Evolutionary conservation across 78 protist species (phyloP), one percentile per base, ranked within the genome.

Genomic region (Dictyostelium citrinum): DNA sequence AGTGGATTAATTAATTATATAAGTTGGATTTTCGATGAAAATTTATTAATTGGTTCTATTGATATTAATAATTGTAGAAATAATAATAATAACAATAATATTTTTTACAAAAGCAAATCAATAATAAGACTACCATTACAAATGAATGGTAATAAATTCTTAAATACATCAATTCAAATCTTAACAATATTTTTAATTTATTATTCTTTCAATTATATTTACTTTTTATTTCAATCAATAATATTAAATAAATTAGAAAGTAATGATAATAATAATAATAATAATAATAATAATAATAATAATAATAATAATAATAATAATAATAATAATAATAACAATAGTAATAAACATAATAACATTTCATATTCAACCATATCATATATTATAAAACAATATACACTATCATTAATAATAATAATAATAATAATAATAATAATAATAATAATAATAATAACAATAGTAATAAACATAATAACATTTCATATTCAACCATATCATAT

Each of bases 151-250:
- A 75, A 75, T 75, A 35, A 75, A 41, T 75, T 75, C 31, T 0
- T 75, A 35, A 75, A 24, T 41, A 35, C 58, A 41, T 75, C 61
- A 41, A 41, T 75, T 75, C 81, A 75, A 43, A 16, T 70, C 11
- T 33, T 70, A 12, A 31, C 33, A 17, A 70, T 8, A 33, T 35
- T 70, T 0, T 31, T 70, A 33, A 29, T 70, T 12, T 70, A 70
- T 17, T 70, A 70, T 70, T 70, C 27, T 17, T 35, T 29, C 33
- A 31, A 16, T 12, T 33, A 33, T 17, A 29, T 33, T 33, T 31
- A 70, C 20, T 70, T 31, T 31, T 33, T 70, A 70, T 70, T 70
- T 33, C 77, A 70, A 70, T 70, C 45, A 70, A 70, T 70, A 70
- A 33, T 70, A 33, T 70, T 70, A 33, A 31, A 70, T 70, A 70